A percentile compares a stretch with the other conserved stretches of the same genome.
These are phyloP conservation scores for Yarrowia keelungensis DNA, from an alignment of 805 yeast genomes.

Conservation along the genomic window DNA sequence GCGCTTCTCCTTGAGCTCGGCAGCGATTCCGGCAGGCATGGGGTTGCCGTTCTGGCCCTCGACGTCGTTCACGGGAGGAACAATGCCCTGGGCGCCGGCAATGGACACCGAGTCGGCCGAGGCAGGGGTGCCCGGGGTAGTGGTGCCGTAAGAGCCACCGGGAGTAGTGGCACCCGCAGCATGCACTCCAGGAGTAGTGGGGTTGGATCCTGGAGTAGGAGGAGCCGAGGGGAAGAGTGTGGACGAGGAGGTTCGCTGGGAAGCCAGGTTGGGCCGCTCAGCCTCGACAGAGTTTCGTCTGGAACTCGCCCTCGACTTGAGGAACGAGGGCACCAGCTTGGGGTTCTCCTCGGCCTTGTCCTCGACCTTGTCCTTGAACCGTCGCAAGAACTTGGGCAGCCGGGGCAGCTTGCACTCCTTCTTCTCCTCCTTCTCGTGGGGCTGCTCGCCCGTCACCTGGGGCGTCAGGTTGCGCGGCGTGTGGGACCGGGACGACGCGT, in stretches of 20 bases:
- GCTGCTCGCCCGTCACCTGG: slow-evolving; percentile 31
- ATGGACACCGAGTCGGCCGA: slow-evolving; percentile 26
- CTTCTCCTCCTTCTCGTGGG: not conserved
- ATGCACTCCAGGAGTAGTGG: slow-evolving; percentile 4
- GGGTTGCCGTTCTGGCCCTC: slow-evolving; percentile 34
- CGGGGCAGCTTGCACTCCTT: slow-evolving; percentile 22
- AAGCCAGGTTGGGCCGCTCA: not conserved
- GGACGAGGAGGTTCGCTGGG: slow-evolving; percentile 11
- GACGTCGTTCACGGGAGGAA: not conserved
- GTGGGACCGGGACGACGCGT: not conserved
- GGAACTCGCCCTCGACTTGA: not conserved
- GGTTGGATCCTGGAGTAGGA: slow-evolving; percentile 6
- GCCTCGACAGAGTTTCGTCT: slow-evolving; percentile 5
- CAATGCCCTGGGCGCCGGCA: not conserved
- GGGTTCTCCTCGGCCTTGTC: not conserved
- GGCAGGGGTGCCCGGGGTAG: slow-evolving; percentile 16
- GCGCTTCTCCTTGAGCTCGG: slow-evolving; percentile 9
- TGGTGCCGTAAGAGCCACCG: not conserved
- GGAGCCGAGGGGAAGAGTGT: slow-evolving; percentile 9
- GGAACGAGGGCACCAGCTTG: slow-evolving; percentile 11
- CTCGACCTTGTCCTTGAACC: slow-evolving; percentile 27
- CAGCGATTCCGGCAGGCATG: slow-evolving; percentile 17
- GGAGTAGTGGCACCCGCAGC: not conserved
- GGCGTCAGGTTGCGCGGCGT: slow-evolving; percentile 25
- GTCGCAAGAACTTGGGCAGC: slow-evolving; percentile 30